Conservation (phyloP, 2,329 filamentous ascomycete genomes). For the Fusarium circinatum region DNA sequence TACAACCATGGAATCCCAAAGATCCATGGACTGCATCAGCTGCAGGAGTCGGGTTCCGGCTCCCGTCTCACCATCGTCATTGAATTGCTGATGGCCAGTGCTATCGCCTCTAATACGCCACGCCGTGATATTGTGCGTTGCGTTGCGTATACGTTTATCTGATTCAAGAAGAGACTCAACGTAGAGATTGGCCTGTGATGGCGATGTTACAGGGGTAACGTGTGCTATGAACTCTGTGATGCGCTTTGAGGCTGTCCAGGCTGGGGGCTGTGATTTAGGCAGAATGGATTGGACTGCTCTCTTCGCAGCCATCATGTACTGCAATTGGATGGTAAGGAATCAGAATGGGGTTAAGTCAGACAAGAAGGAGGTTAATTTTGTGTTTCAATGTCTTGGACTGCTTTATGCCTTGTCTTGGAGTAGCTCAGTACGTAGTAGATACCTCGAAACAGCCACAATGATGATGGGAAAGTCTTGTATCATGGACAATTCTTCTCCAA, state of each 20-base stretch:
- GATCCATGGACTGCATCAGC: constrained; percentile 92
- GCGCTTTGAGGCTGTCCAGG: constrained; percentile 79
- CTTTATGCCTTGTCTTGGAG: background rate
- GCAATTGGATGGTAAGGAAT: background rate
- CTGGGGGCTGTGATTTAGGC: constrained; percentile 27
- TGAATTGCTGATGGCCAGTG: constrained; percentile 82
- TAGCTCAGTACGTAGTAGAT: background rate
- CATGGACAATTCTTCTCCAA: background rate
- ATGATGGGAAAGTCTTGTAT: background rate
- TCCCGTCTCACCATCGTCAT: constrained; percentile 95
- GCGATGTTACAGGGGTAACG: constrained; percentile 73
- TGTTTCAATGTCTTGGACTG: background rate
- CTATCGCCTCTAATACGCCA: constrained; percentile 69
- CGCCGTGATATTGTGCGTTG: constrained; percentile 35
- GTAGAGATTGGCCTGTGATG: constrained; percentile 75
- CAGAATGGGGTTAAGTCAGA: background rate
- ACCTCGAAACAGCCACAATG: constrained; percentile 4
- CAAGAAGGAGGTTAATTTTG: background rate
- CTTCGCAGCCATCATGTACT: constrained; percentile 17
- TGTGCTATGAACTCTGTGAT: constrained; percentile 87
- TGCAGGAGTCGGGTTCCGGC: constrained; percentile 87
- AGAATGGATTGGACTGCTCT: constrained; percentile 23
- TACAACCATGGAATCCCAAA: constrained; percentile 92
- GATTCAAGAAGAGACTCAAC: constrained; percentile 80
- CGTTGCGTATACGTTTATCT: constrained; percentile 71